Percentiles rank a stretch among this genome's conserved stretches.
Conservation (phyloP, 2,329 filamentous ascomycete species). For the Ophiostoma tasmaniense region DNA sequence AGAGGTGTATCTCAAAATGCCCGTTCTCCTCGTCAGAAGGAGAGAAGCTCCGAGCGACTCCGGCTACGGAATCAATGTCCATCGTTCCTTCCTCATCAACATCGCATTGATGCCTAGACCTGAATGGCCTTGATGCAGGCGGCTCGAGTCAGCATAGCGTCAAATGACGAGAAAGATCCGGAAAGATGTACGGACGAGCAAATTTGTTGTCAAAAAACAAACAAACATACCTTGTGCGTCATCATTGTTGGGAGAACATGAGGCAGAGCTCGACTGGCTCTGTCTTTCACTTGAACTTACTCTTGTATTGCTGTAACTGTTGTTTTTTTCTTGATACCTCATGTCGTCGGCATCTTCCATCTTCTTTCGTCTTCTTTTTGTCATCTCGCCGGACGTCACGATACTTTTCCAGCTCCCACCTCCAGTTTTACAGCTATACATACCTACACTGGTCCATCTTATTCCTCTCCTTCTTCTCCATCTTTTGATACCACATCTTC, state of each 20-base stretch:
- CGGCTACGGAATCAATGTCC: background rate
- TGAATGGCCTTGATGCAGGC: background rate
- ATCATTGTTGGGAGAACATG: background rate
- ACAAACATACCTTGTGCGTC: background rate
- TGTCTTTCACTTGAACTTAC: background rate
- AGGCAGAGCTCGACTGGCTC: background rate
- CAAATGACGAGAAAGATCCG: background rate
- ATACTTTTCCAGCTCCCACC: background rate
- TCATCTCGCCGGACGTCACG: background rate
- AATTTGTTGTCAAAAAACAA: background rate
- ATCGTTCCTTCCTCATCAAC: background rate
- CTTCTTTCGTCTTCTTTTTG: background rate
- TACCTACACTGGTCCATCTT: background rate
- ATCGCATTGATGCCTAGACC: background rate
- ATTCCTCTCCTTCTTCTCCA: background rate
- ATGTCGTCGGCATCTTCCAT: background rate
- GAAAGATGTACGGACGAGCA: background rate
- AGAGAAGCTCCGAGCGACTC: background rate
- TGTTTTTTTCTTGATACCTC: background rate
- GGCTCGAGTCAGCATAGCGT: background rate
- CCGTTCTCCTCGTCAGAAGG: background rate
- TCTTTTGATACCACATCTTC: background rate
- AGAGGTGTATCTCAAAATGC: background rate
- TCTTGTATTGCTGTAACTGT: background rate
- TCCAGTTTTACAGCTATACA: background rate